Percentiles rank a stretch among this genome's conserved stretches.
Conservation (phyloP, 1,284 basidiomycete genomes). For the Ustilago shanxiensis region DNA sequence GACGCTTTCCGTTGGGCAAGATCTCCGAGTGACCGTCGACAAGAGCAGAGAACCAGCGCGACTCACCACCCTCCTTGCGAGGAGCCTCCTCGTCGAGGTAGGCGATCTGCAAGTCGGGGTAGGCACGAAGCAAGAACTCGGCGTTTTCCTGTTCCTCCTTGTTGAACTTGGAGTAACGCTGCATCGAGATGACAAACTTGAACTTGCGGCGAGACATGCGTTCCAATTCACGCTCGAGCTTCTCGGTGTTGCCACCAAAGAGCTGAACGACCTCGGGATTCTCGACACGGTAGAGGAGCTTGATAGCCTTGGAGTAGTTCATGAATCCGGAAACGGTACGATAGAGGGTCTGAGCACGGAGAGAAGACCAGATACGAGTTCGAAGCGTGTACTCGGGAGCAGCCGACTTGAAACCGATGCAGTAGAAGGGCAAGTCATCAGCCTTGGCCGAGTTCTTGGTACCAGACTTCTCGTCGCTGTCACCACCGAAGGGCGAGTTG, state of each 20-base stretch:
- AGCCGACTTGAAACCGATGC: conserved; percentile 98
- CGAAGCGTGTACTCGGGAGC: conserved; percentile 98
- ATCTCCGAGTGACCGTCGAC: conserved; percentile 99
- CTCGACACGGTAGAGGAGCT: conserved; percentile 98
- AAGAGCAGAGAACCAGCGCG: conserved; percentile 92
- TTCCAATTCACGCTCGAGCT: conserved; percentile 94
- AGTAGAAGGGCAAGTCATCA: conserved; percentile 97
- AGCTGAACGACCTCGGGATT: conserved; percentile 98
- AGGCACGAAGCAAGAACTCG: conserved; percentile 97
- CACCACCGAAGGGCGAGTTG: conserved; percentile 79
- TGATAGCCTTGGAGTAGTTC: conserved; percentile 99
- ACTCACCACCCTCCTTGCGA: conserved; percentile 93
- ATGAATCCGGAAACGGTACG: conserved; percentile 99
- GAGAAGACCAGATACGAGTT: conserved; percentile 98
- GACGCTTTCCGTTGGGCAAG: conserved; percentile 84
- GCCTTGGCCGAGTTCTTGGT: conserved; percentile 71
- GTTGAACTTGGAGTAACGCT: conserved; percentile 99
- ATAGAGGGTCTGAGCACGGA: conserved; percentile 97
- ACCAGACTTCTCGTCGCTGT: conserved; percentile 67
- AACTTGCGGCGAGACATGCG: conserved; percentile 98
- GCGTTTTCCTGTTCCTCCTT: conserved; percentile 99
- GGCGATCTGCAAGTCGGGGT: conserved; percentile 97
- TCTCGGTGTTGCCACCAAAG: conserved; percentile 97
- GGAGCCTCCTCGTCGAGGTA: conserved; percentile 95
- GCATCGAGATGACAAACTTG: conserved; percentile 99